Evolutionary conservation across 371 early-diverging fungal genomes (phyloP).

Genomic region (Rhizopus sp.): DNA sequence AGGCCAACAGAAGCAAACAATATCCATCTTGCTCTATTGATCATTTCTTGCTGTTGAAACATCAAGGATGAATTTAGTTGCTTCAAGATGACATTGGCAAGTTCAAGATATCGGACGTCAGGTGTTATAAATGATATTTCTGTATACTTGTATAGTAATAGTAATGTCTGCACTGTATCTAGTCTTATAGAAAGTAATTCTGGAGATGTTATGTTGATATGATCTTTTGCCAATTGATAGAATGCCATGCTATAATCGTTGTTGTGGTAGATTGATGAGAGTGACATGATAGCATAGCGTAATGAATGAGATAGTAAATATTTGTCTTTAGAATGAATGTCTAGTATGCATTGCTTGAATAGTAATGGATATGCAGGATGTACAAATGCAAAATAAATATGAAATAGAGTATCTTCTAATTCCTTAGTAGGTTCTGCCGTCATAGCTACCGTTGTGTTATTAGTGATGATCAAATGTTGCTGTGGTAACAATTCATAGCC

Average conservation of each 20-base stretch:
- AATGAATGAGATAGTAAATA: slow-evolving; percentile 12
- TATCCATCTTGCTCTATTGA: slow-evolving; percentile 22
- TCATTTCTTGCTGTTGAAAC: slow-evolving; percentile 18
- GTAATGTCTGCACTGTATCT: slow-evolving; percentile 24
- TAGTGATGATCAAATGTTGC: not conserved
- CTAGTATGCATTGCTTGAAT: slow-evolving; percentile 10
- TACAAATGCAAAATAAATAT: slow-evolving; percentile 63
- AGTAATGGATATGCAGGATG: slow-evolving; percentile 67
- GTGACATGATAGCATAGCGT: slow-evolving; percentile 20
- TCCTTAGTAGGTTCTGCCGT: slow-evolving; percentile 22
- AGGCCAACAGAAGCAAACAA: slow-evolving; percentile 16
- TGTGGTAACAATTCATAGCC: slow-evolving; percentile 11
- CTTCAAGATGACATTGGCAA: slow-evolving; percentile 15
- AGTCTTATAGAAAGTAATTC: slow-evolving; percentile 3
- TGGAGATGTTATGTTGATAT: not conserved
- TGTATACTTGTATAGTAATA: slow-evolving; percentile 30
- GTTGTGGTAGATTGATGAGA: slow-evolving; percentile 10
- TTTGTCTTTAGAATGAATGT: slow-evolving; percentile 16
- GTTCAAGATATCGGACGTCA: slow-evolving; percentile 14
- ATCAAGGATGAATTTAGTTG: slow-evolving; percentile 8
- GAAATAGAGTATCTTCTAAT: slow-evolving; percentile 47
- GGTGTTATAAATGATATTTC: slow-evolving; percentile 12
- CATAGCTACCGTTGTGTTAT: not conserved
- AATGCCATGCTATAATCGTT: not conserved
- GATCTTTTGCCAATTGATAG: slow-evolving; percentile 13